Evolutionary conservation across 2,329 filamentous ascomycete species (phyloP).

Genomic region (Penicillium sp.): DNA sequence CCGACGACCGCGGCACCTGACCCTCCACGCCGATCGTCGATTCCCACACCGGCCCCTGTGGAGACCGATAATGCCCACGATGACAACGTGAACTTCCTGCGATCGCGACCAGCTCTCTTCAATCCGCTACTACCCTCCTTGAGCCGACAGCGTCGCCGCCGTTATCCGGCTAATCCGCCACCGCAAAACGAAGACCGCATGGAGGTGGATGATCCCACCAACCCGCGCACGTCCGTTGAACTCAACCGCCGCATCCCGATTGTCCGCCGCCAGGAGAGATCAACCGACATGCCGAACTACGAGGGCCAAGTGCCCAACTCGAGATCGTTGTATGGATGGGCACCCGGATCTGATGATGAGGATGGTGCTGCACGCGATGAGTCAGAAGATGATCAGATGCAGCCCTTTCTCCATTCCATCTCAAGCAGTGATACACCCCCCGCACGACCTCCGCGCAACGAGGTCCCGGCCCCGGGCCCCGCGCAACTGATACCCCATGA

Average conservation of each 20-base stretch:
- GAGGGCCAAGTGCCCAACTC: slow-evolving; percentile 54
- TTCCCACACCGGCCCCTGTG: slow-evolving; percentile 46
- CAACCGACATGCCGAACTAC: slow-evolving; percentile 52
- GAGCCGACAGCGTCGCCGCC: slow-evolving; percentile 36
- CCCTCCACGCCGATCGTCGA: slow-evolving; percentile 50
- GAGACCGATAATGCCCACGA: slow-evolving; percentile 47
- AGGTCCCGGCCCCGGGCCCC: slow-evolving; percentile 18
- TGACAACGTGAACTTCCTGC: slow-evolving; percentile 54
- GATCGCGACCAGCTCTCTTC: slow-evolving; percentile 38
- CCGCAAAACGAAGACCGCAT: slow-evolving; percentile 36
- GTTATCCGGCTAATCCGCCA: slow-evolving; percentile 24
- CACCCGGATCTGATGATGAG: slow-evolving; percentile 49
- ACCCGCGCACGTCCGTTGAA: slow-evolving; percentile 33
- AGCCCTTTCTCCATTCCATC: slow-evolving; percentile 28
- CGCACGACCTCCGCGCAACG: slow-evolving; percentile 28
- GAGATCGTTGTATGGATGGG: slow-evolving; percentile 62
- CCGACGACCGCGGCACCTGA: slow-evolving; percentile 37
- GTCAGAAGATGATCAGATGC: slow-evolving; percentile 32
- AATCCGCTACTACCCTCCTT: slow-evolving; percentile 26
- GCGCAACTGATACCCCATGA: slow-evolving; percentile 16
- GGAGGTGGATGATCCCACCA: slow-evolving; percentile 36
- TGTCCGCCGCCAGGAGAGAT: slow-evolving; percentile 40
- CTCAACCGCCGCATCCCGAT: slow-evolving; percentile 47
- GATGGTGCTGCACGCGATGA: slow-evolving; percentile 28
- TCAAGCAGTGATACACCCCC: slow-evolving; percentile 28